A percentile compares a stretch with the other conserved stretches of the same genome.
phyloP scores from a whole-genome alignment of 1,139 yeast genomes.

The Candida dubliniensis region DNA sequence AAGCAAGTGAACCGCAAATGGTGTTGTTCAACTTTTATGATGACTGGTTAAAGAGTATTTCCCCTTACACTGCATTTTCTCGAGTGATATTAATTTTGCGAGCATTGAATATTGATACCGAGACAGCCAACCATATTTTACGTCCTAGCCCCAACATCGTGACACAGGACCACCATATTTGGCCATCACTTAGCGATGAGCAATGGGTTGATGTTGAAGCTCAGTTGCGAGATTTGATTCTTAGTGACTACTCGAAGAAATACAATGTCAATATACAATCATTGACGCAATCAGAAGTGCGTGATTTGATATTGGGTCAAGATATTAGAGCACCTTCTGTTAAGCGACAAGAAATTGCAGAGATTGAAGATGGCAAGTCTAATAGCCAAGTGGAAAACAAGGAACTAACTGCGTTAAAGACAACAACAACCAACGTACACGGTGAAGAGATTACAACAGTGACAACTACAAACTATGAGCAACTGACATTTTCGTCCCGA shows the following conservation, averaged over 20 bases:
- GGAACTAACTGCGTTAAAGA: constrained; percentile 74
- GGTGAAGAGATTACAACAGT: constrained; percentile 96
- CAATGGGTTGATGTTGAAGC: constrained; percentile 93
- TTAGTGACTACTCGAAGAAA: constrained; percentile 81
- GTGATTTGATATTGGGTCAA: constrained; percentile 93
- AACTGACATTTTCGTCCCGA: constrained; percentile 76
- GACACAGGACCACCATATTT: constrained; percentile 78
- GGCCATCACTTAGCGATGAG: constrained; percentile 88
- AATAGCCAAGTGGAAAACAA: constrained; percentile 30
- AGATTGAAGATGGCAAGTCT: constrained; percentile 53
- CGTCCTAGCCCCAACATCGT: constrained; percentile 71
- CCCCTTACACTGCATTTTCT: constrained; percentile 93
- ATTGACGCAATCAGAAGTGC: constrained; percentile 87
- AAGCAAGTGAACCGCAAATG: constrained; percentile 93
- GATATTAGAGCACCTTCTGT: constrained; percentile 89
- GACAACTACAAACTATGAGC: constrained; percentile 88
- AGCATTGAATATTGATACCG: constrained; percentile 76
- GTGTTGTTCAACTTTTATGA: constrained; percentile 87
- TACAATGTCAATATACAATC: constrained; percentile 84
- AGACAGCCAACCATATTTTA: constrained; percentile 71
- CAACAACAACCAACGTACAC: constrained; percentile 85
- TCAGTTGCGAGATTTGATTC: constrained; percentile 81
- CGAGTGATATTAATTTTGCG: constrained; percentile 77
- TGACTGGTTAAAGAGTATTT: constrained; percentile 83
- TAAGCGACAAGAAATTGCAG: constrained; percentile 74